A percentile compares a stretch with the other conserved stretches of the same genome.
Conservation (phyloP, 2,329 filamentous ascomycete genomes). For the Cladosporium sp. region DNA sequence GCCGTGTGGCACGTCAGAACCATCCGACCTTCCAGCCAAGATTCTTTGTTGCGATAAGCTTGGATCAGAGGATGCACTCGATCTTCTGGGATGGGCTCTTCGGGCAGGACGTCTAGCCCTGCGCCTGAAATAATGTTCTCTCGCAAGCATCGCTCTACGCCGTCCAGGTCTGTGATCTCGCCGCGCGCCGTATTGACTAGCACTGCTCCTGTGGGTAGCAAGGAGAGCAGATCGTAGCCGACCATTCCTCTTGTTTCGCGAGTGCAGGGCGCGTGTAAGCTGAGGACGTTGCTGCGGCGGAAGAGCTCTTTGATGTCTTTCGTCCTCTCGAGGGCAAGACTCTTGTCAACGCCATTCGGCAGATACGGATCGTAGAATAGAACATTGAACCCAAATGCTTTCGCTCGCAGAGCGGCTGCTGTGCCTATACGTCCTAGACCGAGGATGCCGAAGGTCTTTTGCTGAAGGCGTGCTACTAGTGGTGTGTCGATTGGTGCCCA, state of each 20-base stretch:
- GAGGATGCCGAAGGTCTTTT: conserved; percentile 27
- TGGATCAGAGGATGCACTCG: conserved; percentile 27
- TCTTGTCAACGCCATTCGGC: conserved; percentile 31
- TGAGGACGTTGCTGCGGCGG: conserved; percentile 54
- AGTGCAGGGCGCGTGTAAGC: conserved; percentile 71
- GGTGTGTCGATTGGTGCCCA: conserved; percentile 27
- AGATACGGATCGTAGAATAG: conserved; percentile 32
- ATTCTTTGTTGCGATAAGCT: conserved; percentile 33
- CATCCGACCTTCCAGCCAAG: conserved; percentile 40
- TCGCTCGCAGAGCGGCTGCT: conserved; percentile 27
- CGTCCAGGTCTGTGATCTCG: conserved; percentile 30
- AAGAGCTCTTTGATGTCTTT: conserved; percentile 31
- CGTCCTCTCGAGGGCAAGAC: conserved; percentile 27
- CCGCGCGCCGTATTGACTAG: conserved; percentile 31
- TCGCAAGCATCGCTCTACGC: conserved; percentile 25
- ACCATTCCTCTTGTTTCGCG: conserved; percentile 49
- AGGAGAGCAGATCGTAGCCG: conserved; percentile 26
- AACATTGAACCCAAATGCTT: conserved; percentile 30
- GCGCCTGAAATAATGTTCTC: conserved; percentile 29
- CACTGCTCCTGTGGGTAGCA: conserved; percentile 26
- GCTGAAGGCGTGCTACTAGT: conserved; percentile 24
- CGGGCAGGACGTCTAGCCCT: conserved; percentile 30
- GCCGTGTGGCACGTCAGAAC: conserved; percentile 30
- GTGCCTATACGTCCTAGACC: conserved; percentile 30
- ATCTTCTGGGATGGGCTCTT: conserved; percentile 30